phyloP scores from a whole-genome alignment of 306 rosid species.

The Carpinus viminea region DNA sequence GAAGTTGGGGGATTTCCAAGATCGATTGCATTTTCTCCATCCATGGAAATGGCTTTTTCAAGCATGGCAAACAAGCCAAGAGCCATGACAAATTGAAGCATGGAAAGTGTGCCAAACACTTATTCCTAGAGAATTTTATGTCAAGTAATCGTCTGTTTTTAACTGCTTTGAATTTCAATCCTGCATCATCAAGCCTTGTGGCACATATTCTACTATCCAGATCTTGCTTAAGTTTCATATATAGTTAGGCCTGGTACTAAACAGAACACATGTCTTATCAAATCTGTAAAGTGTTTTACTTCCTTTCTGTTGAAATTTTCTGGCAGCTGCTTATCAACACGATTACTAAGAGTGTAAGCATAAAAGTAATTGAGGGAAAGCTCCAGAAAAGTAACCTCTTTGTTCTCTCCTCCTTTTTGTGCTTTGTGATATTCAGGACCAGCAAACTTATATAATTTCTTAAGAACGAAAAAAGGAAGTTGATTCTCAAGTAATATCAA shows the following conservation, averaged over 20 bases:
- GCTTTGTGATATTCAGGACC: background rate
- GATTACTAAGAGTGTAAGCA: too few relatives aligned
- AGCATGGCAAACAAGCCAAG: background rate
- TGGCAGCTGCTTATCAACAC: background rate
- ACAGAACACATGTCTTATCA: conserved; percentile 27
- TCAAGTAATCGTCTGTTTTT: background rate
- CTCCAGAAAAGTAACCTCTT: background rate
- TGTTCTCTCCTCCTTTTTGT: background rate
- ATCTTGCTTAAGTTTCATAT: too few relatives aligned
- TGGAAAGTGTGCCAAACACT: background rate
- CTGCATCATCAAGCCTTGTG: background rate
- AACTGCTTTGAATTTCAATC: background rate
- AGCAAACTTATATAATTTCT: background rate
- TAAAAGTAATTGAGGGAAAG: background rate
- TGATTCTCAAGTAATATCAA: conserved; percentile 37
- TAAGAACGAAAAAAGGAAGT: conserved; percentile 25
- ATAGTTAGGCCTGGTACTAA: background rate
- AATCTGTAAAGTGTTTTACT: conserved; percentile 24
- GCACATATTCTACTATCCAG: too few relatives aligned
- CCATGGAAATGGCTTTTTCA: background rate
- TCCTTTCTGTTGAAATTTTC: background rate
- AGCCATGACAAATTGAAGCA: conserved; percentile 13
- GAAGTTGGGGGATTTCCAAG: conserved; percentile 10
- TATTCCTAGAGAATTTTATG: background rate
- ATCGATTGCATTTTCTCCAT: background rate